Base-by-base conservation (phyloP, 2,329 filamentous ascomycete species). In the Cladophialophora carrionii region DNA sequence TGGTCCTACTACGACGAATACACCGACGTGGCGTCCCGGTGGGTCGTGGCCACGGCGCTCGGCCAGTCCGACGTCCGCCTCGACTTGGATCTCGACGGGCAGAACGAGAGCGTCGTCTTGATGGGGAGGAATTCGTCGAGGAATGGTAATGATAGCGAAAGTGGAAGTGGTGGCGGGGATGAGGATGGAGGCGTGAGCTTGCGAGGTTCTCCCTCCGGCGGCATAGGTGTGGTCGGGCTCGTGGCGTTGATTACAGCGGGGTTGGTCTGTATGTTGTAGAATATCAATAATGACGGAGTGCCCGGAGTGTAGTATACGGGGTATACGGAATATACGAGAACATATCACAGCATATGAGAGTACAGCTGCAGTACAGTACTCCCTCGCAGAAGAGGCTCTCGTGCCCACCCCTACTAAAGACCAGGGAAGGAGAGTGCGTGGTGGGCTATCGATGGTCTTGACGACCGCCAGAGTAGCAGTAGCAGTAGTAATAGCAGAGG, bases 1-100 rank as follows among this genome's bases (percentile, higher is more conserved):
- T 65, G 61, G 62, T 59, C 48, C 62, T 67, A 67, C 55, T 67
- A 64, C 48, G 65, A 67, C 52, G 48, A 64, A 34, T 67, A 59
- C 48, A 26, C 62, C 41, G n/a, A 56, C 6, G 58, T 62, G 8
- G 64, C 64, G 32, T 63, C 64, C 17, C 49, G 34, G 17, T 66
- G 64, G 64, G 61, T 66, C 17, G 61, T 63, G 54, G 60, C 60
- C 49, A 66, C 61, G 20, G 64, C 32, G 9, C 48, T 66, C 41
- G 55, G 61, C 32, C 48, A 63, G 2, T 56, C 56, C 14, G 34
- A 63, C 24, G 37, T 37, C 4, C 61, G 46, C 14, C 64, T 66
- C 22, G 55, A 63, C 37, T 31, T 63, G 31, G 56, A 55, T 56
- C 34, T 51, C 43, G 55, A 56, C 32, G 56, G 55, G 17, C 34